Conservation (phyloP, 2,329 filamentous ascomycete species). For the Rutstroemia sp. region DNA sequence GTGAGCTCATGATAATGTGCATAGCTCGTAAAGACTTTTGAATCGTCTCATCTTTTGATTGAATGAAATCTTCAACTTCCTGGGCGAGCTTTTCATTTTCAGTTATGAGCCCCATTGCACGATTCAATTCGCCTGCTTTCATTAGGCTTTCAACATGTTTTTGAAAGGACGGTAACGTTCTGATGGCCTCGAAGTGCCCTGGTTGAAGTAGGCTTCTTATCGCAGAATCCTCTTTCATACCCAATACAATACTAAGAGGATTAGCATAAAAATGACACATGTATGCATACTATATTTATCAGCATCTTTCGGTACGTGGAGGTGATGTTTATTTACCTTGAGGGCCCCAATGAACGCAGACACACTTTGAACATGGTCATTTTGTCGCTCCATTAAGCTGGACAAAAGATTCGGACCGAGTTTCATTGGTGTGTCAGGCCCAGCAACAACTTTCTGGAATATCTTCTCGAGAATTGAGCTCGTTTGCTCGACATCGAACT, state of each 20-base stretch:
- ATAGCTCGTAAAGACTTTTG: constrained; percentile 41
- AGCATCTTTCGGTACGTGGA: constrained; percentile 10
- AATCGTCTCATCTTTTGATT: constrained; percentile 35
- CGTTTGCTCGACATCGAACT: constrained; percentile 72
- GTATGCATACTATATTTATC: constrained; percentile 57
- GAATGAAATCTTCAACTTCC: constrained; percentile 29
- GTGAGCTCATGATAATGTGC: constrained; percentile 35
- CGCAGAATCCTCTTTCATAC: constrained; percentile 32
- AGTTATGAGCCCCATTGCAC: constrained; percentile 49
- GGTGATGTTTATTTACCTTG: constrained; percentile 41
- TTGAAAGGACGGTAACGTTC: constrained; percentile 63
- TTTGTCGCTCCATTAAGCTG: constrained; percentile 62
- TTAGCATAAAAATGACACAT: constrained; percentile 85
- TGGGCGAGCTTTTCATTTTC: constrained; percentile 48
- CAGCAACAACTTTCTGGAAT: constrained; percentile 58
- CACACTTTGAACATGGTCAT: constrained; percentile 69
- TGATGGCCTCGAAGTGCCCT: constrained; percentile 59
- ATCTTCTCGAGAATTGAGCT: constrained; percentile 65
- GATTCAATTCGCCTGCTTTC: constrained; percentile 34
- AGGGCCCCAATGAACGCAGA: constrained; percentile 64
- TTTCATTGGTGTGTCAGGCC: constrained; percentile 47
- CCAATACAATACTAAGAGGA: constrained; percentile 55
- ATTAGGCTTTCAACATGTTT: constrained; percentile 42
- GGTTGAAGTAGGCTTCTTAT: constrained; percentile 38
- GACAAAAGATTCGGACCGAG: constrained; percentile 58